phyloP scores from a whole-genome alignment of 1,284 basidiomycete species.

The Retiboletus flavoniger region DNA sequence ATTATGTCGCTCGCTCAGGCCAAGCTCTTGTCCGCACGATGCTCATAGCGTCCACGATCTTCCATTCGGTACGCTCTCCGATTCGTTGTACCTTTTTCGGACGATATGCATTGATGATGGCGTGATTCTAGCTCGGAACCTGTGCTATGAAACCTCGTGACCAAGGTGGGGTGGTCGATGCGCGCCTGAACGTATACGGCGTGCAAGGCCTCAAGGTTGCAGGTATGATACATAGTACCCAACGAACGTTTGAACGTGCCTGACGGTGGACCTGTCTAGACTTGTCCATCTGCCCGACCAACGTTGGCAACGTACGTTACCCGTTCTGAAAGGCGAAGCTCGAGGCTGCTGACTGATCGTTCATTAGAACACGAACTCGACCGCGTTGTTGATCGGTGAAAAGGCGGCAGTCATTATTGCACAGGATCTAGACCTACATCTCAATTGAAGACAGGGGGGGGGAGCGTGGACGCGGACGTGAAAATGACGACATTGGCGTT shows the following conservation, averaged over 20 bases:
- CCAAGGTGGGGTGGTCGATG: constrained; percentile 22
- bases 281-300: constrained; percentile 25
- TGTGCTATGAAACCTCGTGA: constrained; percentile 26
- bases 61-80: constrained; percentile 50
- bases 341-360: not conserved
- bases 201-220: constrained; percentile 24
- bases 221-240: constrained; percentile 9
- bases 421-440: not conserved
- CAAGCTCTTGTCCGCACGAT: not conserved
- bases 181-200: constrained; percentile 21
- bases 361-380: not conserved
- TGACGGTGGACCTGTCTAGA: constrained; percentile 9
- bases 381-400: not conserved
- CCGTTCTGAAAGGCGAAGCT: not conserved
- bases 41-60: constrained; percentile 43
- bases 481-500: not conserved
- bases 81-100: not conserved
- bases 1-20: not conserved
- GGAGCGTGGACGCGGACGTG: too few relatives aligned
- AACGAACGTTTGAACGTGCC: not conserved
- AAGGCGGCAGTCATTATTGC: constrained; percentile 1
- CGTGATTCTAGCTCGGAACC: constrained; percentile 19
- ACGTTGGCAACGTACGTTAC: constrained; percentile 21
- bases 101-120: not conserved
- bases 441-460: not conserved